These are phyloP conservation scores for Barnettozyma sucrosica DNA, from an alignment of 805 yeast species.

Conservation along the genomic window DNA sequence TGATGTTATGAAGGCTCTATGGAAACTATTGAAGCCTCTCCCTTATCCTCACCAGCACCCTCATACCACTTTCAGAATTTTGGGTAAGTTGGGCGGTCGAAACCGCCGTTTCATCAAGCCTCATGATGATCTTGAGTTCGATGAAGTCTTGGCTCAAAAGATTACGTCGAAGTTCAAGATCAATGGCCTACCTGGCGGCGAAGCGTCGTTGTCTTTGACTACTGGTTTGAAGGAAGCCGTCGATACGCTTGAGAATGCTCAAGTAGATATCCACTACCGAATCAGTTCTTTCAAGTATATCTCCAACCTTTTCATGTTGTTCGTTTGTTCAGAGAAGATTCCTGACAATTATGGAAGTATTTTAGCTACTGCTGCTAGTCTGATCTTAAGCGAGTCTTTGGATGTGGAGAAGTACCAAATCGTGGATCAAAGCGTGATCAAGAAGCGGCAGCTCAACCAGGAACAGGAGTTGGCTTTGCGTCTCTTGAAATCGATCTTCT, in stretches of 20 bases:
- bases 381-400: constrained; percentile 33
- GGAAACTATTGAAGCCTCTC: constrained; percentile 85
- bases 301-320: constrained; percentile 56
- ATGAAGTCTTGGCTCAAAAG: constrained; percentile 56
- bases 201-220: constrained; percentile 70
- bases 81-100: constrained; percentile 96
- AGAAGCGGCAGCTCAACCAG: constrained; percentile 45
- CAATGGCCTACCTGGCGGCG: constrained; percentile 52
- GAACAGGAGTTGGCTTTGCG: constrained; percentile 63
- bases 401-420: constrained; percentile 26
- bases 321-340: constrained; percentile 41
- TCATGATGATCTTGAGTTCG: constrained; percentile 56
- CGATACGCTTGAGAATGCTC: constrained; percentile 62
- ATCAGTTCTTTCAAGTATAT: constrained; percentile 74
- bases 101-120: constrained; percentile 81
- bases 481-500: constrained; percentile 66
- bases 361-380: constrained; percentile 44
- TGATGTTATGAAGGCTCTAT: constrained; percentile 88
- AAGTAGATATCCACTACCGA: constrained; percentile 55
- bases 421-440: constrained; percentile 38
- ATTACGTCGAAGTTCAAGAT: constrained; percentile 62
- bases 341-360: constrained; percentile 37
- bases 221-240: constrained; percentile 81
- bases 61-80: constrained; percentile 86
- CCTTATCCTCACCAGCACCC: constrained; percentile 95